Percentiles rank a stretch among this genome's conserved stretches.
phyloP scores from a whole-genome alignment of 106 monocot species.

The Dactylorhiza incarnata region DNA sequence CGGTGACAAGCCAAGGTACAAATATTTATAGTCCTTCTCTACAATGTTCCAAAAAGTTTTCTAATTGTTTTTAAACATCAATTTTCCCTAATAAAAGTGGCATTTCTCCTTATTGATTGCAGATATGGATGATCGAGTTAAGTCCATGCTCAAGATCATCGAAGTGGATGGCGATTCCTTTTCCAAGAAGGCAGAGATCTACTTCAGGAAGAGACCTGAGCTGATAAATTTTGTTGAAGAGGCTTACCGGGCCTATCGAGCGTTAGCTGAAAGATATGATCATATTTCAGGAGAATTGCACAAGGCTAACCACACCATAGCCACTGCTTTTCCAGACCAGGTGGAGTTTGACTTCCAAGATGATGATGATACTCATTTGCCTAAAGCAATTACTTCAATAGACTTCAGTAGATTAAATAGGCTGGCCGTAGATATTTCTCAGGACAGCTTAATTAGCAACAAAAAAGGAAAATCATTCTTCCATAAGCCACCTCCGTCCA shows the following conservation, averaged over 20 bases:
- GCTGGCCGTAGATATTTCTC: constrained; percentile 22
- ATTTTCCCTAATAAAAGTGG: constrained; percentile 1
- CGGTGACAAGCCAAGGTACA: not conserved
- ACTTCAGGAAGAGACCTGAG: constrained; percentile 49
- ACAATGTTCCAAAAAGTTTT: not conserved
- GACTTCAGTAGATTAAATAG: constrained; percentile 28
- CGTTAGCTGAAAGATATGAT: constrained; percentile 45
- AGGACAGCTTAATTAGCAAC: constrained; percentile 19
- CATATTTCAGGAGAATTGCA: constrained; percentile 47
- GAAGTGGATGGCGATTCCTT: constrained; percentile 55
- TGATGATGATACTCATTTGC: constrained; percentile 35
- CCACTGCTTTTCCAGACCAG: constrained; percentile 54
- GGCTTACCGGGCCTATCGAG: constrained; percentile 39
- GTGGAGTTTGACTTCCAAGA: constrained; percentile 41
- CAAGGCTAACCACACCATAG: constrained; percentile 60
- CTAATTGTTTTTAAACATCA: not conserved
- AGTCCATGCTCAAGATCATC: constrained; percentile 41
- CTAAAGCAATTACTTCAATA: constrained; percentile 34
- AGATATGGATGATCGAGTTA: constrained; percentile 54
- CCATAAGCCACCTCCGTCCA: constrained; percentile 12
- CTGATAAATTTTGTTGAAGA: constrained; percentile 39
- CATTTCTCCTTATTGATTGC: not conserved
- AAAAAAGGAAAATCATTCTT: constrained; percentile 12
- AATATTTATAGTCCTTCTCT: not conserved
- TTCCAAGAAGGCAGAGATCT: constrained; percentile 42